Percentiles rank a stretch among this genome's conserved stretches.
These are phyloP conservation scores for Citrus reticulata DNA, from an alignment of 345 rosid species.

Conservation along the genomic window DNA sequence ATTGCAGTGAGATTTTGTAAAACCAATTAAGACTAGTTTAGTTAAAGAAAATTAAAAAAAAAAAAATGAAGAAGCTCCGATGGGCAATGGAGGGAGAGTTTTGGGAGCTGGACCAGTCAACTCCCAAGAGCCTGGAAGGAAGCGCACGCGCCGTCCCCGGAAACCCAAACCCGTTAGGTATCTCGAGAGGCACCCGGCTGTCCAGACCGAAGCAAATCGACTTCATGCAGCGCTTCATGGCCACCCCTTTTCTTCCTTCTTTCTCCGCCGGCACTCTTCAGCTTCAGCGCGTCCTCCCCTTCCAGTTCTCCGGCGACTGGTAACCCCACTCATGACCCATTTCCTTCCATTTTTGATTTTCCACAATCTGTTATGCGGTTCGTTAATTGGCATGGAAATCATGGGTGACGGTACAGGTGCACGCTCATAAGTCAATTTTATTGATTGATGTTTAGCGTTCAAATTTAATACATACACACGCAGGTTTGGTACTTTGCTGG, in stretches of 20 bases:
- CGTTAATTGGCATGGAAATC: too few species aligned
- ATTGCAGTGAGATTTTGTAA: too few species aligned
- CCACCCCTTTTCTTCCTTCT: slow-evolving; percentile 61
- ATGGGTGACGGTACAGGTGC: too few species aligned
- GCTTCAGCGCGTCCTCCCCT: slow-evolving; percentile 60
- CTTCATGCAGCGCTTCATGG: slow-evolving; percentile 91
- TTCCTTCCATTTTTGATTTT: neutral
- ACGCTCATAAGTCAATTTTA: neutral
- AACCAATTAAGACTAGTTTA: too few species aligned
- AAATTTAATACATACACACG: neutral
- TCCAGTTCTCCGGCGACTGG: slow-evolving; percentile 68
- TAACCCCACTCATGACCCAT: slow-evolving; percentile 8
- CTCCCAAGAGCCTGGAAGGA: slow-evolving; percentile 74
- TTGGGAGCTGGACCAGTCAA: slow-evolving; percentile 83
- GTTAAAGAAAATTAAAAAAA: neutral
- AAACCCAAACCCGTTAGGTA: slow-evolving; percentile 63
- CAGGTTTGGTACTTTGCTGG: slow-evolving; percentile 71
- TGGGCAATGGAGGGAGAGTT: slow-evolving; percentile 78
- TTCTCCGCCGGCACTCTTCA: slow-evolving; percentile 38
- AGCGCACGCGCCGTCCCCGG: slow-evolving; percentile 65
- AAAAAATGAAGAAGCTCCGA: slow-evolving; percentile 66
- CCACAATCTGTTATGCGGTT: too few species aligned
- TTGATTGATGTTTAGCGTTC: neutral
- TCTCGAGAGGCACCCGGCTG: slow-evolving; percentile 70
- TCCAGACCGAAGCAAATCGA: slow-evolving; percentile 75